phyloP scores from a whole-genome alignment of 2,329 filamentous ascomycete species.

The Trichoderma hamatum region DNA sequence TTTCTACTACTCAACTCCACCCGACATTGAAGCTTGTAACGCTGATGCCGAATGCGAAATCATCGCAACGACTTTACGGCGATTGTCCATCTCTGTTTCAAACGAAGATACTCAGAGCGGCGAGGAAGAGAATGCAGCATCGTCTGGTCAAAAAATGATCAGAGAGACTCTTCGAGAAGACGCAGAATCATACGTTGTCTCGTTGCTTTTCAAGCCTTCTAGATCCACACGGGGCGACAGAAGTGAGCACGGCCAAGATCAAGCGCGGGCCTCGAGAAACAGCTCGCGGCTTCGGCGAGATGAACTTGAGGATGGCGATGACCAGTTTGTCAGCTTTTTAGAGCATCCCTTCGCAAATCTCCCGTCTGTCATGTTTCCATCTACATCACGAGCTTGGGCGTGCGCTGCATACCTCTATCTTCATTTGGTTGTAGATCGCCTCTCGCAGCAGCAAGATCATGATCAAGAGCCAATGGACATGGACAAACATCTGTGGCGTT shows the following conservation, averaged over 20 bases:
- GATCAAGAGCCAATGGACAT: neutral
- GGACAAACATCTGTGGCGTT: neutral
- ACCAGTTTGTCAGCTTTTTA: neutral
- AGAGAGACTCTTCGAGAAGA: neutral
- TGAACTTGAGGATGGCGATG: neutral
- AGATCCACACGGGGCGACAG: neutral
- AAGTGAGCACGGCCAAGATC: neutral
- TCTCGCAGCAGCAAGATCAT: neutral
- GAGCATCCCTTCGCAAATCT: neutral
- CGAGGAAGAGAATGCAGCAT: neutral
- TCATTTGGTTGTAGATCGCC: neutral
- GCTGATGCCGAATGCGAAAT: neutral
- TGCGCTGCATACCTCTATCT: constrained; percentile 7
- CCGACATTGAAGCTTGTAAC: neutral
- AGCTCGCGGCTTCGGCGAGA: neutral
- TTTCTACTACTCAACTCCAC: constrained; percentile 1
- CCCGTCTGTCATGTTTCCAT: neutral
- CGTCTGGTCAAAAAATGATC: neutral
- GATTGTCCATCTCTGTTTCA: neutral
- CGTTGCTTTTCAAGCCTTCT: neutral
- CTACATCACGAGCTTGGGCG: constrained; percentile 4
- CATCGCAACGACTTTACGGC: neutral
- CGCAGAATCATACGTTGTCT: neutral
- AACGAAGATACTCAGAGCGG: neutral
- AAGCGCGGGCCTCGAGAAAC: too few species aligned